Base-by-base conservation (phyloP, 768 basidiomycete species). In the Steccherinum ochraceum region DNA sequence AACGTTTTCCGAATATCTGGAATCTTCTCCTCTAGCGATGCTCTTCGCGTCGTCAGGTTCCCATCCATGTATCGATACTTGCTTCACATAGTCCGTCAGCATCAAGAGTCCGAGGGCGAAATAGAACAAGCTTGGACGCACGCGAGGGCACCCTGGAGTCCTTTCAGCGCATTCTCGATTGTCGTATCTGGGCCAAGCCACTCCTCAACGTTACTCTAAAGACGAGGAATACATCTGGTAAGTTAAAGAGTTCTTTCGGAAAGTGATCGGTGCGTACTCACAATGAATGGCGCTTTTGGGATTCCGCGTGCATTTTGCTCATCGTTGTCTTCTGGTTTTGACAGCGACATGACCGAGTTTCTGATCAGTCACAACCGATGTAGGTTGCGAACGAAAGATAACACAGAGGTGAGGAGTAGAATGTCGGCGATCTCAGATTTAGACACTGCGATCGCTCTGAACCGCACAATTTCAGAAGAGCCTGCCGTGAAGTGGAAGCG, bases 1-100 rank as follows among this genome's bases (percentile, higher is more conserved):
- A 99, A 69, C 2, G 94, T 97, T 72, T 93, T 93, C 60, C 80
- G 80, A 61, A 98, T 92, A 66, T 99, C 96, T 0, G 95, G 94
- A 30, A 97, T 93, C 76, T 99, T 98, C 54, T 91, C 89, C 58
- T 93, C 87, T 3, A 97, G 75, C 16, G 86, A 81, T 47, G 76
- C 76, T 48, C 87, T 76, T 43, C 93, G 79, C 61, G 92, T 86
- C 4, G 83, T 72, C 45, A 94, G 73, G 63, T 83, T 93, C 13
- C 81, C 71, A 58, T 98, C 95, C 95, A 99, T 98, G 70, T 95
- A 97, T 46, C 89, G 87, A 74, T 99, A 98, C 76, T 99, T 98
- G 60, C 95, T 99, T 71, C 7, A 43, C 21, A 19, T n/a, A n/a
- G n/a, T n/a, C n/a, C n/a, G n/a, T n/a, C n/a, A n/a, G n/a, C 35